These are phyloP conservation scores for Drechmeria coniospora DNA, from an alignment of 2,329 filamentous ascomycete species.

Conservation along the genomic window DNA sequence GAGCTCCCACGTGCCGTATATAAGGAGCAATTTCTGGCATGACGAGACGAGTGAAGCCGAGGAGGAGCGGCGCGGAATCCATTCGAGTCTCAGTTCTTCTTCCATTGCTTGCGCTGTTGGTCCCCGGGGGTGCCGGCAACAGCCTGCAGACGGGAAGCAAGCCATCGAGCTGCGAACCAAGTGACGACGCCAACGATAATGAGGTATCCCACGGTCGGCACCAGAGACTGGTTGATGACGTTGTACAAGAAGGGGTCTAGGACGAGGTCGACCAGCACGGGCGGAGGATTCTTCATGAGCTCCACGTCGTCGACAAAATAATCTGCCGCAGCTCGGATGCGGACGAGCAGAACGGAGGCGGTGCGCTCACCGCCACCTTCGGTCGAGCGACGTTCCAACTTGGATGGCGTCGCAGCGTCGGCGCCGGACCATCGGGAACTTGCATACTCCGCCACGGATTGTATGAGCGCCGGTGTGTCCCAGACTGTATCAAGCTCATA, in stretches of 20 bases:
- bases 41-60: background rate
- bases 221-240: constrained; percentile 60
- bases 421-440: constrained; percentile 25
- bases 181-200: constrained; percentile 37
- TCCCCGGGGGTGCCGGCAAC: constrained; percentile 11
- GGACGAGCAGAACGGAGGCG: constrained; percentile 54
- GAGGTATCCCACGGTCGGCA: constrained; percentile 58
- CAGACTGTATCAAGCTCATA: constrained; percentile 47
- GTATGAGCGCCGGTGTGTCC: constrained; percentile 43
- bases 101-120: constrained; percentile 22
- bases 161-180: constrained; percentile 26
- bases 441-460: constrained; percentile 49
- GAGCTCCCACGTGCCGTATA: background rate
- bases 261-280: constrained; percentile 65
- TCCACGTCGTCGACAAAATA: constrained; percentile 63
- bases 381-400: background rate
- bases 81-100: constrained; percentile 1
- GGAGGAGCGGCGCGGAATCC: background rate
- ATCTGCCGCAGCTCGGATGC: constrained; percentile 61
- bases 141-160: constrained; percentile 11
- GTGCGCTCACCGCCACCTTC: constrained; percentile 5
- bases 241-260: constrained; percentile 77
- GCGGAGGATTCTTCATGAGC: constrained; percentile 60
- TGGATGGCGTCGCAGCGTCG: background rate
- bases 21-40: too few relatives aligned